Percentiles rank a stretch among this genome's conserved stretches.
Conservation (phyloP, 805 yeast genomes). For the Cyberlindnera bimundalis region DNA sequence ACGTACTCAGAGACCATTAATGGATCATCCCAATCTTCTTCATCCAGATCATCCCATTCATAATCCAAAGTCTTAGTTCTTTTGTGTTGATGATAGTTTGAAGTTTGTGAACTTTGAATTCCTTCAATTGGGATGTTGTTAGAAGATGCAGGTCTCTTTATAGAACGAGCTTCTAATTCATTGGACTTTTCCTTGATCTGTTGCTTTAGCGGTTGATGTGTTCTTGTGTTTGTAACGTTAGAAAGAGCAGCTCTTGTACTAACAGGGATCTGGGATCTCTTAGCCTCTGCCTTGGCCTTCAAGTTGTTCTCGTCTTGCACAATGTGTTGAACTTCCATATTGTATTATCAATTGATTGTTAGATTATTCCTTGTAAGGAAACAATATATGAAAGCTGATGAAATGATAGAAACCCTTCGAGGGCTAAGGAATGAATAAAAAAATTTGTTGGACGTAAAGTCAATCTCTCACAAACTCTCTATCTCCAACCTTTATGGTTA, state of each 20-base stretch:
- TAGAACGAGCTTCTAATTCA: too few species aligned
- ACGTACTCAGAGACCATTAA: slow-evolving; percentile 94
- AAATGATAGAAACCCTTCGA: too few species aligned
- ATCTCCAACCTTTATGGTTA: too few species aligned
- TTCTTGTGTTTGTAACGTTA: slow-evolving; percentile 30
- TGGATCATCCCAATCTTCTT: slow-evolving; percentile 76
- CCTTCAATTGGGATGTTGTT: slow-evolving; percentile 13
- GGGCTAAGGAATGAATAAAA: neutral
- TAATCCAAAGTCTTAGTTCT: slow-evolving; percentile 30
- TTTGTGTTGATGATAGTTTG: slow-evolving; percentile 13
- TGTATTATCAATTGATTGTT: neutral
- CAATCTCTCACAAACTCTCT: too few species aligned
- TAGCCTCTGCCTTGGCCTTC: slow-evolving; percentile 9
- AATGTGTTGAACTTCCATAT: slow-evolving; percentile 3
- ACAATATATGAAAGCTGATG: too few species aligned
- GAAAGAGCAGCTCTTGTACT: slow-evolving; percentile 27
- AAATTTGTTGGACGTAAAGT: too few species aligned
- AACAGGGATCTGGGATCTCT: slow-evolving; percentile 26
- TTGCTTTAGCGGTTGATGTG: slow-evolving; percentile 3
- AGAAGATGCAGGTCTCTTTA: slow-evolving; percentile 37
- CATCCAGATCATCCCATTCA: slow-evolving; percentile 73
- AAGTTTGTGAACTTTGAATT: slow-evolving; percentile 1
- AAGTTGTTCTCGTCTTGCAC: slow-evolving; percentile 25
- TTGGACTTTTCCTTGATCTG: neutral
- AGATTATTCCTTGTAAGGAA: too few species aligned